Evolutionary conservation across 2,329 filamentous ascomycete species (phyloP).

Genomic region (Didymella segeticola): DNA sequence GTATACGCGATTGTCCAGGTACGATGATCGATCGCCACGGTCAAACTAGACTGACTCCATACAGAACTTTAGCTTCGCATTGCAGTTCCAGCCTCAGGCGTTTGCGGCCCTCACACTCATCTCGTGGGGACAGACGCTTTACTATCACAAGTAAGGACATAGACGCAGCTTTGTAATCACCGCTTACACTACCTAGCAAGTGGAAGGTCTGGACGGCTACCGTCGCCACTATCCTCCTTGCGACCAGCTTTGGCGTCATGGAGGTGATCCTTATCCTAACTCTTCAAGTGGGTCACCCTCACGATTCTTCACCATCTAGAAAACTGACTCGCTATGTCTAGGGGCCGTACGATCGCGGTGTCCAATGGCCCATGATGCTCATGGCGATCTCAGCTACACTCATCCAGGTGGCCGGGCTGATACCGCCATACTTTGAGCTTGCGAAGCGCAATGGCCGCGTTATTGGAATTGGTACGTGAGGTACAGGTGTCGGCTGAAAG

Average conservation of each 20-base stretch:
- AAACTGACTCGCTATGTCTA: constrained; percentile 28
- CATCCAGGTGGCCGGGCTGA: constrained; percentile 62
- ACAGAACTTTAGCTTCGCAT: constrained; percentile 62
- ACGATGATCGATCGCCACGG: not conserved
- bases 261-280: constrained; percentile 65
- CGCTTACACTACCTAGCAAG: constrained; percentile 42
- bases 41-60: not conserved
- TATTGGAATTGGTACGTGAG: constrained; percentile 62
- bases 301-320: not conserved
- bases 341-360: constrained; percentile 62
- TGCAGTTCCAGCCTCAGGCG: constrained; percentile 63
- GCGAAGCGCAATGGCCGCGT: constrained; percentile 68
- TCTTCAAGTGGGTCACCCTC: constrained; percentile 53
- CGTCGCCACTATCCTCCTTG: constrained; percentile 50
- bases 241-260: constrained; percentile 58
- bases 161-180: not conserved
- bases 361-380: constrained; percentile 61
- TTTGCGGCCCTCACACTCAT: constrained; percentile 59
- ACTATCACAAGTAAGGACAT: constrained; percentile 56
- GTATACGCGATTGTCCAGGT: constrained; percentile 61
- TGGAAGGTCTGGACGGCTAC: constrained; percentile 58
- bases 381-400: constrained; percentile 66
- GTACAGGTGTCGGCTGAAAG: constrained; percentile 16
- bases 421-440: constrained; percentile 68
- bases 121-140: constrained; percentile 60